phyloP scores from a whole-genome alignment of 306 rosid species.

The Vicia sativa region DNA sequence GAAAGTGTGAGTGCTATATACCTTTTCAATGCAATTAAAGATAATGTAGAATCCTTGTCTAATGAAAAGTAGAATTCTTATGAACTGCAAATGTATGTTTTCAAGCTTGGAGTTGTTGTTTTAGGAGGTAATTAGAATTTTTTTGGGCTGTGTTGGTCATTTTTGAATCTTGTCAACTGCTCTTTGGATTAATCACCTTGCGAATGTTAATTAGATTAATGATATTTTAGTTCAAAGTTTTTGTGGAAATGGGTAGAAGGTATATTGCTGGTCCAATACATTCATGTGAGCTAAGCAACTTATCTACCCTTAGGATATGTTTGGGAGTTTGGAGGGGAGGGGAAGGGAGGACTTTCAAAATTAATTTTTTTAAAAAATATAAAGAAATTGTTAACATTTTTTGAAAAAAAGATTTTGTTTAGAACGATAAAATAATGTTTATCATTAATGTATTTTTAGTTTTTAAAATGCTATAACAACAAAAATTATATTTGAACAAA shows the following conservation, averaged over 20 bases:
- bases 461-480: too few species aligned
- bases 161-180: constrained; percentile 9
- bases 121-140: neutral
- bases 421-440: too few species aligned
- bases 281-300: neutral
- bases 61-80: too few species aligned
- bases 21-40: neutral
- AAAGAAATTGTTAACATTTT: too few species aligned
- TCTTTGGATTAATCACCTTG: neutral
- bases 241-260: neutral
- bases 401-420: too few species aligned
- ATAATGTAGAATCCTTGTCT: too few species aligned
- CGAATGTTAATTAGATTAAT: neutral
- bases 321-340: too few species aligned
- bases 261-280: neutral
- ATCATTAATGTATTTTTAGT: too few species aligned
- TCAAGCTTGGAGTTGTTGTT: neutral
- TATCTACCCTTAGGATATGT: too few species aligned
- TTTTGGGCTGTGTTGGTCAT: neutral
- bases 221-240: neutral
- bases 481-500: too few species aligned
- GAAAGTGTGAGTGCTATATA: neutral
- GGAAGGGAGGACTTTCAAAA: too few species aligned
- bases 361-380: too few species aligned
- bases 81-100: neutral